Conservation (phyloP, 371 early-diverging fungal genomes). For the Blyttiomyces sp. region DNA sequence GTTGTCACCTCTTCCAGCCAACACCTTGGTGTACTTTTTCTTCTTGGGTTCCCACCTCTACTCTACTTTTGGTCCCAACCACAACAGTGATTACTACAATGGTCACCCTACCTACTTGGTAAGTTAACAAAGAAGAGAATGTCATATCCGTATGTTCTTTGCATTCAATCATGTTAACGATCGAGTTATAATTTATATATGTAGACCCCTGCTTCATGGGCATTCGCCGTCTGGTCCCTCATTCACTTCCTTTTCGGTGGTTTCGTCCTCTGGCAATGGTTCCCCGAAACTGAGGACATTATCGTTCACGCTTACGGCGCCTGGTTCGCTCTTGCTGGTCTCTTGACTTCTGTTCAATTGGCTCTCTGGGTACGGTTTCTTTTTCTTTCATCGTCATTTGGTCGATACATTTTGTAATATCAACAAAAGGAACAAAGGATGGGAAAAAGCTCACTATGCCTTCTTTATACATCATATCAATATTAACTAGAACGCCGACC, state of each 20-base stretch:
- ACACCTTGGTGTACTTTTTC: conserved; percentile 66
- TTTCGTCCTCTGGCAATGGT: conserved; percentile 56
- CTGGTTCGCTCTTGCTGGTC: conserved; percentile 62
- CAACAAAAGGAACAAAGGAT: too few species aligned
- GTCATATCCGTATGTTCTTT: too few species aligned
- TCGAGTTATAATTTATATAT: background rate
- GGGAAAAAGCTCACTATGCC: too few species aligned
- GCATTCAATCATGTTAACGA: background rate
- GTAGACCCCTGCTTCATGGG: conserved; percentile 26
- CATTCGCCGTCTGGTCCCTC: conserved; percentile 59
- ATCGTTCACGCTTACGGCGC: conserved; percentile 61
- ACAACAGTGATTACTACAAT: conserved; percentile 30
- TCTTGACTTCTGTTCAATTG: conserved; percentile 60
- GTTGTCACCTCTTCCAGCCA: conserved; percentile 28
- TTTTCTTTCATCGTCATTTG: background rate
- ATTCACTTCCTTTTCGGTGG: conserved; percentile 66
- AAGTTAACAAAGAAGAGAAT: too few species aligned
- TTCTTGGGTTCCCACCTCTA: conserved; percentile 63
- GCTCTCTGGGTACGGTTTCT: conserved; percentile 53
- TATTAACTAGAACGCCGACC: conserved; percentile 24
- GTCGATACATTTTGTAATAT: too few species aligned
- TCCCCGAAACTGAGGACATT: conserved; percentile 57
- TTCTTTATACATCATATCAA: too few species aligned
- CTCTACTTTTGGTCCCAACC: conserved; percentile 47
- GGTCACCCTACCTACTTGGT: conserved; percentile 53